These are phyloP conservation scores for Oryza rufipogon DNA, from an alignment of 176 grass and related monocot species.

Conservation along the genomic window DNA sequence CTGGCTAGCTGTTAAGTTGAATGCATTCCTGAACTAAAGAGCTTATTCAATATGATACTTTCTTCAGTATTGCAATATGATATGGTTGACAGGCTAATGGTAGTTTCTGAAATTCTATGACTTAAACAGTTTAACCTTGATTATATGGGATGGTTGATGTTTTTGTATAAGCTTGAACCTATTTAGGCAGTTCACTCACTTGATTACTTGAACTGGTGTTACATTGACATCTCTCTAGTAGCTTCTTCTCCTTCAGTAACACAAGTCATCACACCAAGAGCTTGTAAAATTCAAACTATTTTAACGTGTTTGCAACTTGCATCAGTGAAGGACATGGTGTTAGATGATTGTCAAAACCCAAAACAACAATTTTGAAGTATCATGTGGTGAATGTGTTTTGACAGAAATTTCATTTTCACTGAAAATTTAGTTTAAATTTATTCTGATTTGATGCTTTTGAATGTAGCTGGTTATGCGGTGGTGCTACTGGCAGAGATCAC, in stretches of 20 bases:
- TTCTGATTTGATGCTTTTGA: conserved; percentile 41
- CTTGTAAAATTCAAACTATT: background rate
- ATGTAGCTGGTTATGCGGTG: conserved; percentile 95
- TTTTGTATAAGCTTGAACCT: background rate
- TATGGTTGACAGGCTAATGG: background rate
- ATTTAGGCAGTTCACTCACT: background rate
- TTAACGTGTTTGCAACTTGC: background rate
- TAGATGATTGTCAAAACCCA: background rate
- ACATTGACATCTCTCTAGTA: background rate
- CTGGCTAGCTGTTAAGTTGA: background rate
- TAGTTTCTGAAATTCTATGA: background rate
- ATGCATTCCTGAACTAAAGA: background rate
- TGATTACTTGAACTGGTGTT: background rate
- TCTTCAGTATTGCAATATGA: background rate
- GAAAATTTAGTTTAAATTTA: conserved; percentile 12
- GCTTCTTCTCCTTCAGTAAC: background rate
- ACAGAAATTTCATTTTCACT: background rate
- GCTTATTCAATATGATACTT: background rate
- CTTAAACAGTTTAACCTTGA: background rate
- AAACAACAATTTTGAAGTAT: background rate
- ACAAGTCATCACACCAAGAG: background rate
- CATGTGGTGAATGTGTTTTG: background rate
- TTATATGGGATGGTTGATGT: background rate
- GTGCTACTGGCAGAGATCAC: conserved; percentile 83
- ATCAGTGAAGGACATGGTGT: background rate